Evolutionary conservation across 148 eudicot species (phyloP).

Genomic region (Fagopyrum homotropicum): DNA sequence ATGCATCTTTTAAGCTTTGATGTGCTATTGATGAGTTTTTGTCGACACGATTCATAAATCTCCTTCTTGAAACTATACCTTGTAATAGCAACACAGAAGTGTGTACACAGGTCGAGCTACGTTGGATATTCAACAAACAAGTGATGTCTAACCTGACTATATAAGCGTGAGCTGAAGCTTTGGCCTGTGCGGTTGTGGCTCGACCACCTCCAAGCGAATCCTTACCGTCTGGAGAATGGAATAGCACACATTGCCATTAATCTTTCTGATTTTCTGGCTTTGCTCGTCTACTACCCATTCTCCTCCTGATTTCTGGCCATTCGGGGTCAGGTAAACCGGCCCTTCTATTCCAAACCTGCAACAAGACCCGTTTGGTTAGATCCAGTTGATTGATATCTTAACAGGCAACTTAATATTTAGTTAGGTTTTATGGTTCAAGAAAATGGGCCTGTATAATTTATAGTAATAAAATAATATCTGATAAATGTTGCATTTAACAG

Average conservation of each 20-base stretch:
- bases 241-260: constrained; percentile 51
- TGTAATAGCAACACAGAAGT: neutral
- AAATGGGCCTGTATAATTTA: too few relatives aligned
- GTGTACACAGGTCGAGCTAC: neutral
- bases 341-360: constrained; percentile 94
- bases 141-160: too few relatives aligned
- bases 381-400: neutral
- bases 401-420: too few relatives aligned
- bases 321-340: constrained; percentile 65
- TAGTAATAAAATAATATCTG: neutral
- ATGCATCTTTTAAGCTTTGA: too few relatives aligned
- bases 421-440: too few relatives aligned
- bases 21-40: too few relatives aligned
- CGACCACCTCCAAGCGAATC: constrained; percentile 89
- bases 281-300: constrained; percentile 95
- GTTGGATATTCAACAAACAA: neutral
- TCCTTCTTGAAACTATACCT: neutral
- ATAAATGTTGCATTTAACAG: neutral
- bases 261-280: constrained; percentile 67
- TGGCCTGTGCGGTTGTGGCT: constrained; percentile 88
- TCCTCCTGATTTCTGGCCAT: constrained; percentile 50
- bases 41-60: neutral
- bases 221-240: constrained; percentile 65
- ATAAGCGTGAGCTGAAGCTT: constrained; percentile 78
- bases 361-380: neutral